phyloP scores from a whole-genome alignment of 345 rosid species.

The Gossypium longicalyx region DNA sequence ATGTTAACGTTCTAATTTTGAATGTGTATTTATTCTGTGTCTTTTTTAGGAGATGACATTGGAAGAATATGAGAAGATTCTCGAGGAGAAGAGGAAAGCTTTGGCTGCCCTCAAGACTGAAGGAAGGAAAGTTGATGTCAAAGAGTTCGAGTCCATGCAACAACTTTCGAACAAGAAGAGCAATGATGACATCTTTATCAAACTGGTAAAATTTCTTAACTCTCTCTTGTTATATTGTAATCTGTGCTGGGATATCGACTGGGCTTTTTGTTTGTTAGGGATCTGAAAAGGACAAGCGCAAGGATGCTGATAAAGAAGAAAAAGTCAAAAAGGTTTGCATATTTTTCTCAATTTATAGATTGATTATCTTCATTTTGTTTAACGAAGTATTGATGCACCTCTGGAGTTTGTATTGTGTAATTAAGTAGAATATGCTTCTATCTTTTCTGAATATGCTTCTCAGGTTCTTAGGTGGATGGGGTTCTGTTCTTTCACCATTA shows the following conservation, averaged over 20 bases:
- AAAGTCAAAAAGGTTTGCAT: constrained; percentile 68
- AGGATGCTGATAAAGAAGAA: constrained; percentile 93
- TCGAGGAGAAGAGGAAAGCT: constrained; percentile 76
- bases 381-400: neutral
- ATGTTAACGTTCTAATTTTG: neutral
- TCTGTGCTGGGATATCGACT: neutral
- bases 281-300: constrained; percentile 87
- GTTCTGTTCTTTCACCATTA: neutral
- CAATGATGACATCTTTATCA: constrained; percentile 77
- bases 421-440: neutral
- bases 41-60: constrained; percentile 79
- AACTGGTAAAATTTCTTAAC: constrained; percentile 49
- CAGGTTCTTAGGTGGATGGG: neutral
- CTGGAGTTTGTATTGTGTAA: neutral
- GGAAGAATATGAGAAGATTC: constrained; percentile 90
- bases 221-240: neutral
- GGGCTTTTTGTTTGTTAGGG: constrained; percentile 44
- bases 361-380: neutral
- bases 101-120: constrained; percentile 54
- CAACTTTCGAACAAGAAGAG: constrained; percentile 72
- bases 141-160: constrained; percentile 75
- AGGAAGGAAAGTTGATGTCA: constrained; percentile 79
- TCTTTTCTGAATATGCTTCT: neutral
- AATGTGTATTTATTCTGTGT: neutral
- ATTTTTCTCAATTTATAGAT: neutral